These are phyloP conservation scores for Lathyrus oleraceus DNA, from an alignment of 306 rosid genomes.

Conservation along the genomic window DNA sequence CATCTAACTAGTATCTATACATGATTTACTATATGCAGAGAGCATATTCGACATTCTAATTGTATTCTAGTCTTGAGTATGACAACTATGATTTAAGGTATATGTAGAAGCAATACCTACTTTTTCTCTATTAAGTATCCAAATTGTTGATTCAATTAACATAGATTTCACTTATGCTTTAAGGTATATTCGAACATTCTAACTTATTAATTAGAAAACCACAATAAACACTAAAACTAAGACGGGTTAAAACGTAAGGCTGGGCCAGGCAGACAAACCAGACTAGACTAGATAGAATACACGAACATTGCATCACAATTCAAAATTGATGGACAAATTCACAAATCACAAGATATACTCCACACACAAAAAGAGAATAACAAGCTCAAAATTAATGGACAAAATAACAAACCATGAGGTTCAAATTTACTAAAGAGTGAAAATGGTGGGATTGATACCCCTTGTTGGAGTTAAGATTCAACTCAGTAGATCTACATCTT, in stretches of 20 bases:
- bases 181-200: too few relatives aligned
- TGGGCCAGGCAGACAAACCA: neutral
- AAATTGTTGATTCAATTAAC: too few relatives aligned
- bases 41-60: too few relatives aligned
- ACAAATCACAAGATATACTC: neutral
- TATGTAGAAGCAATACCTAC: too few relatives aligned
- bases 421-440: neutral
- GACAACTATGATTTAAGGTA: too few relatives aligned
- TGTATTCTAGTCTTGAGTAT: too few relatives aligned
- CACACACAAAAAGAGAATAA: too few relatives aligned
- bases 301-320: neutral
- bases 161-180: too few relatives aligned
- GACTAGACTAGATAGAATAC: neutral
- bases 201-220: neutral
- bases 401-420: neutral
- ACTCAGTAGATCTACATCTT: neutral
- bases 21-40: neutral
- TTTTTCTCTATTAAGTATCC: too few relatives aligned
- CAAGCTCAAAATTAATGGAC: neutral
- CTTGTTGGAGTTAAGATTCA: neutral
- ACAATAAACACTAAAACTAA: neutral
- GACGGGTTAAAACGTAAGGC: neutral
- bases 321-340: neutral
- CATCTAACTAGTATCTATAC: neutral
- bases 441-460: neutral